A percentile compares a stretch with the other conserved stretches of the same genome.
Conservation (phyloP, 2,329 filamentous ascomycete genomes). For the Venturia asperata region DNA sequence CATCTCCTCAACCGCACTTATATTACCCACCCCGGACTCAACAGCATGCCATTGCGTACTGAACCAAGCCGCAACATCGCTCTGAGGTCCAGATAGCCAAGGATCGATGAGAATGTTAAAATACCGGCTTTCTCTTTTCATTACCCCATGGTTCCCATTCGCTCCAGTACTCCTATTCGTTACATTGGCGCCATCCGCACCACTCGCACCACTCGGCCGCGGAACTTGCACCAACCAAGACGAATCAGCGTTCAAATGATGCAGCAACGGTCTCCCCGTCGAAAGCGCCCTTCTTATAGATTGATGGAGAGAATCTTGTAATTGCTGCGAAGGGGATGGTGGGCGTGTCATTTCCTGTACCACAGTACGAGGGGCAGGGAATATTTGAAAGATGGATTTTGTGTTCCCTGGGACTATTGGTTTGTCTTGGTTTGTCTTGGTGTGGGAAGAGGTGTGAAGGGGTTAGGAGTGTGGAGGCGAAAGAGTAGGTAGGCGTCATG, state of each 20-base stretch:
- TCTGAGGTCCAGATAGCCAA: conserved; percentile 57
- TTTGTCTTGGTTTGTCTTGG: too few species aligned
- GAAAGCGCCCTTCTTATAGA: not conserved
- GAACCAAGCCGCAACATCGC: conserved; percentile 58
- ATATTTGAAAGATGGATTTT: too few species aligned
- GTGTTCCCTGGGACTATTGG: too few species aligned
- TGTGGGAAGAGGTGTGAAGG: not conserved
- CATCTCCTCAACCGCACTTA: conserved; percentile 49
- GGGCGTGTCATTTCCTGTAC: not conserved
- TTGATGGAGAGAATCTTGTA: not conserved
- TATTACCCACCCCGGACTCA: conserved; percentile 47
- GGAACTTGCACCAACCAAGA: conserved; percentile 61
- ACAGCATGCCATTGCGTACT: conserved; percentile 57
- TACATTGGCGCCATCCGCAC: too few species aligned
- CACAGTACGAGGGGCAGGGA: too few species aligned
- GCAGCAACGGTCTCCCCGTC: conserved; percentile 42
- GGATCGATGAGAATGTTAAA: conserved; percentile 62
- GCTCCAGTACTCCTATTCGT: not conserved
- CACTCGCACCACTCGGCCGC: conserved; percentile 36
- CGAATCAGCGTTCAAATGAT: conserved; percentile 61
- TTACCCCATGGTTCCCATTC: conserved; percentile 23
- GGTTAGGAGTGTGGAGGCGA: not conserved
- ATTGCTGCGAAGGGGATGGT: not conserved
- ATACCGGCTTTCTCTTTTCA: conserved; percentile 37
- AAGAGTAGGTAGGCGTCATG: not conserved